Conservation (phyloP, 129 eudicot genomes). For the Centella asiatica region DNA sequence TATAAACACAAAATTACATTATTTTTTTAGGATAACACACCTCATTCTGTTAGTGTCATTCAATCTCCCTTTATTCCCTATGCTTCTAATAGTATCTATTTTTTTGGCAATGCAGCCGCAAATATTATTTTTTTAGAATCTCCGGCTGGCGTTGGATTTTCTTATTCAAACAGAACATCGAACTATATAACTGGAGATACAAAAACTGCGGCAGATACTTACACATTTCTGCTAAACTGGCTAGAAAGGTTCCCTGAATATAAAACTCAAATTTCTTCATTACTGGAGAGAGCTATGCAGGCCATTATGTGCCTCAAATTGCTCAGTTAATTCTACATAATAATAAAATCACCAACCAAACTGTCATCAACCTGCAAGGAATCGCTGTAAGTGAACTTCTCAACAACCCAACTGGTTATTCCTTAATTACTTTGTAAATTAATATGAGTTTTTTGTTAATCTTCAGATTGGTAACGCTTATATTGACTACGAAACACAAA, state of each 20-base stretch:
- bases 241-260: constrained; percentile 53
- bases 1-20: too few species aligned
- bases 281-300: constrained; percentile 61
- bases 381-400: constrained; percentile 51
- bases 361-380: constrained; percentile 57
- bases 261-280: constrained; percentile 49
- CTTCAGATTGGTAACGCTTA: constrained; percentile 54
- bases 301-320: constrained; percentile 57
- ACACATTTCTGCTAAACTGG: constrained; percentile 52
- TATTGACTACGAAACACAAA: constrained; percentile 26
- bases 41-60: too few species aligned
- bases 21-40: too few species aligned
- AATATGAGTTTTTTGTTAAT: neutral
- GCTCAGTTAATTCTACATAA: constrained; percentile 49
- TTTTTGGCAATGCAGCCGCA: constrained; percentile 41
- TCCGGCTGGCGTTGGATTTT: constrained; percentile 67
- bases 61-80: neutral
- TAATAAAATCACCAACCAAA: constrained; percentile 54
- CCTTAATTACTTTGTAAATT: neutral
- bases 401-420: too few species aligned
- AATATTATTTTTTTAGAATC: constrained; percentile 58
- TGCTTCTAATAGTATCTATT: too few species aligned
- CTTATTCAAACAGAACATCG: constrained; percentile 46
- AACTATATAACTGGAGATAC: constrained; percentile 38
- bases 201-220: constrained; percentile 45